phyloP scores from a whole-genome alignment of 345 rosid species.

The Salix exigua region DNA sequence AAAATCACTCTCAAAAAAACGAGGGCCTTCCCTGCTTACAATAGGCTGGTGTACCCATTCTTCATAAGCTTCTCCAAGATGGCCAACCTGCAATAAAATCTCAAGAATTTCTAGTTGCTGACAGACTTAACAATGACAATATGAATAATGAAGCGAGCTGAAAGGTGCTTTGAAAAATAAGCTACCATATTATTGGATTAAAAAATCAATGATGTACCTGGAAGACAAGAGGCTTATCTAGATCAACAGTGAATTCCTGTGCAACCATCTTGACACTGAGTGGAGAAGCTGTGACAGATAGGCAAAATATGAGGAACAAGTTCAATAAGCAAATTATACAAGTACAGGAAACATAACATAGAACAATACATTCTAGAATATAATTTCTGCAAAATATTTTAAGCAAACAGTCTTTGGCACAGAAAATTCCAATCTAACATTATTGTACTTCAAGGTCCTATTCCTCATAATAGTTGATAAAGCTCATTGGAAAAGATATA shows the following conservation, averaged over 20 bases:
- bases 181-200: neutral
- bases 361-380: neutral
- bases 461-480: neutral
- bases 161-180: neutral
- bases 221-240: conserved; percentile 82
- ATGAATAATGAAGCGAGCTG: neutral
- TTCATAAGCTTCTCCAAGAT: conserved; percentile 91
- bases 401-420: neutral
- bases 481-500: neutral
- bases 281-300: conserved; percentile 14
- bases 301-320: neutral
- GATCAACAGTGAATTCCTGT: conserved; percentile 69
- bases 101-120: conserved; percentile 8
- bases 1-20: conserved; percentile 80
- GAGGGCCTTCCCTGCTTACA: conserved; percentile 82
- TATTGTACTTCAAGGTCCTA: neutral
- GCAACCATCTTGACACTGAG: conserved; percentile 66
- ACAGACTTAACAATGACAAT: neutral
- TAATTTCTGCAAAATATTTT: neutral
- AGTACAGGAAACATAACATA: neutral
- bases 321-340: neutral
- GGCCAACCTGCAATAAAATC: conserved; percentile 67
- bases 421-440: neutral
- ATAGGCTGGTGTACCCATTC: conserved; percentile 99
- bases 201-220: conserved; percentile 47